These are phyloP conservation scores for Paracorniculantispora psalliotae DNA, from an alignment of 2,329 filamentous ascomycete species.

Conservation along the genomic window DNA sequence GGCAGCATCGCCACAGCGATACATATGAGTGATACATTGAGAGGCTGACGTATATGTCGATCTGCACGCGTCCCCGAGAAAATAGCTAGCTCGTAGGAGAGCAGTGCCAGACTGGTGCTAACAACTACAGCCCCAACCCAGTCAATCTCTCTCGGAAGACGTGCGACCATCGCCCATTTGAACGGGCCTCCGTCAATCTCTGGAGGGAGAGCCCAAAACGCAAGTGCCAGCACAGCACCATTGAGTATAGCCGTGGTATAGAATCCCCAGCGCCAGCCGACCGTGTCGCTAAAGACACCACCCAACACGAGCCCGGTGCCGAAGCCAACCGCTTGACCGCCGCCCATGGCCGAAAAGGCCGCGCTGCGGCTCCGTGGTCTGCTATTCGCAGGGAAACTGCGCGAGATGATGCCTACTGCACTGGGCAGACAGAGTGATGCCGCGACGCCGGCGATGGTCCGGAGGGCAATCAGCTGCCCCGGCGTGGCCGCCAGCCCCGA, in stretches of 20 bases:
- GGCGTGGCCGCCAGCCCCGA: background rate
- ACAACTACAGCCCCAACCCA: constrained; percentile 44
- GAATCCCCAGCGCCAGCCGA: constrained; percentile 39
- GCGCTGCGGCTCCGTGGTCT: background rate
- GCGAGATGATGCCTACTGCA: constrained; percentile 21
- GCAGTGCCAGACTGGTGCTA: constrained; percentile 34
- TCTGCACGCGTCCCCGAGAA: too few species aligned
- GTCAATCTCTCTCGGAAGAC: constrained; percentile 37
- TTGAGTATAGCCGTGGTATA: constrained; percentile 22
- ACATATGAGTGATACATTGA: too few species aligned
- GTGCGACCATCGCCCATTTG: background rate
- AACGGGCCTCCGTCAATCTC: background rate
- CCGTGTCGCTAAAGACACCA: constrained; percentile 35
- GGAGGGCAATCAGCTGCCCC: constrained; percentile 22
- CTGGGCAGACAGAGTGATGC: constrained; percentile 22
- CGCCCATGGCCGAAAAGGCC: constrained; percentile 11
- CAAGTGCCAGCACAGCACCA: background rate
- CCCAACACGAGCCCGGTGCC: constrained; percentile 35
- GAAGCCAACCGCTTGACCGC: constrained; percentile 36
- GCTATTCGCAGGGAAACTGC: too few species aligned
- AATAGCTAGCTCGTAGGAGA: constrained; percentile 32
- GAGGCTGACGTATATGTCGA: too few species aligned
- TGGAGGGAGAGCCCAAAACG: background rate
- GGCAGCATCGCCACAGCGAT: constrained; percentile 33
- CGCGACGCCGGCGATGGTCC: constrained; percentile 25